phyloP scores from a whole-genome alignment of 345 rosid genomes.

The Psidium friedrichsthalianum region DNA sequence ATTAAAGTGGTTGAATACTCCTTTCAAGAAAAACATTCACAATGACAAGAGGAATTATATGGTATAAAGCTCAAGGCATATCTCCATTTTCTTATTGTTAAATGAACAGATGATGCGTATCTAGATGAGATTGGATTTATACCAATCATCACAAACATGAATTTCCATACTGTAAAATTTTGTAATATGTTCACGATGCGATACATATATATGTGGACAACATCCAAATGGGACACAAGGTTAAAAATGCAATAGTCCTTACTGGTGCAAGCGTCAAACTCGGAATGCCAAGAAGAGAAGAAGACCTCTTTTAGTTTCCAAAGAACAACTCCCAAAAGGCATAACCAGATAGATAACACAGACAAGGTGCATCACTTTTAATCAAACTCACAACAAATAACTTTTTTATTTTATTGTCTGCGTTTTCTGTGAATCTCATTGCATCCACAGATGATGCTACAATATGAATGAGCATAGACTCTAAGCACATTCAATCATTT shows the following conservation, averaged over 20 bases:
- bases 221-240: background rate
- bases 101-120: background rate
- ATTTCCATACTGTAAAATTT: background rate
- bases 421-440: background rate
- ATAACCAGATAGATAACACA: background rate
- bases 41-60: background rate
- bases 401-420: background rate
- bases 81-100: background rate
- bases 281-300: background rate
- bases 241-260: background rate
- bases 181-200: background rate
- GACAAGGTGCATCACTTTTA: background rate
- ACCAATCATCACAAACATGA: background rate
- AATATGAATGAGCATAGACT: background rate
- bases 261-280: background rate
- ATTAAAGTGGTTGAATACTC: constrained; percentile 51
- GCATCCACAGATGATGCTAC: background rate
- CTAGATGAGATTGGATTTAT: background rate
- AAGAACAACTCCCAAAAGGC: background rate
- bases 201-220: background rate
- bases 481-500: background rate
- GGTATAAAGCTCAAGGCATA: background rate
- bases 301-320: background rate
- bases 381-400: background rate
- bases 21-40: constrained; percentile 16